These are phyloP conservation scores for Neurospora sp. DNA, from an alignment of 2,329 filamentous ascomycete species.

Conservation along the genomic window DNA sequence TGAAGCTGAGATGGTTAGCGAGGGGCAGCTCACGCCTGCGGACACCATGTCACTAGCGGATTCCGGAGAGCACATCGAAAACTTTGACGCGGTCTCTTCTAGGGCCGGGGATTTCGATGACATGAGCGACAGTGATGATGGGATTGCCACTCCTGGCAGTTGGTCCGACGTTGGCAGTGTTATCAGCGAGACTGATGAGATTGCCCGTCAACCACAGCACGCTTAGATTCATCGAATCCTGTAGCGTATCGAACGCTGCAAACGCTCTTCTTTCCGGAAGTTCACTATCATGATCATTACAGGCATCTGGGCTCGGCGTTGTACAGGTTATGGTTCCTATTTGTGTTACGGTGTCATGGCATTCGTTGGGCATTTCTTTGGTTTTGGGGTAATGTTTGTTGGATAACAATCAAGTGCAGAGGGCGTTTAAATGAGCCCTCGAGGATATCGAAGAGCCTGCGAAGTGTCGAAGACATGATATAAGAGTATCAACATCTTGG, in stretches of 20 bases:
- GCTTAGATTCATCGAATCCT: slow-evolving; percentile 15
- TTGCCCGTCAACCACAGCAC: slow-evolving; percentile 2
- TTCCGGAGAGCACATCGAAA: slow-evolving; percentile 37
- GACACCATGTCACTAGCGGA: slow-evolving; percentile 47
- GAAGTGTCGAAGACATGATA: neutral
- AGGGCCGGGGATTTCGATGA: slow-evolving; percentile 39
- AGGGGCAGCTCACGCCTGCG: slow-evolving; percentile 48
- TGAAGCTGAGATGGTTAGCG: slow-evolving; percentile 41
- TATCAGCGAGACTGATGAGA: slow-evolving; percentile 36
- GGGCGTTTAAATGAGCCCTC: neutral
- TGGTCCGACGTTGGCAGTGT: slow-evolving; percentile 59
- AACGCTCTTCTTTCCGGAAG: neutral
- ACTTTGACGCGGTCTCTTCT: slow-evolving; percentile 29
- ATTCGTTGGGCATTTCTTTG: neutral
- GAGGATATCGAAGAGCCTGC: neutral
- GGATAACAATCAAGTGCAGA: neutral
- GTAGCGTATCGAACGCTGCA: neutral
- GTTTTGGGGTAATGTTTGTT: neutral
- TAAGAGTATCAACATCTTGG: neutral
- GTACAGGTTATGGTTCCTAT: neutral
- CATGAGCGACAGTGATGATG: slow-evolving; percentile 46
- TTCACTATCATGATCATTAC: neutral
- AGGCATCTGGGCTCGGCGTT: neutral
- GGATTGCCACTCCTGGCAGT: slow-evolving; percentile 49
- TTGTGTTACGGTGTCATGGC: neutral